Conservation (phyloP, 1,139 yeast species). For the Saccharomycopsis phalli region DNA sequence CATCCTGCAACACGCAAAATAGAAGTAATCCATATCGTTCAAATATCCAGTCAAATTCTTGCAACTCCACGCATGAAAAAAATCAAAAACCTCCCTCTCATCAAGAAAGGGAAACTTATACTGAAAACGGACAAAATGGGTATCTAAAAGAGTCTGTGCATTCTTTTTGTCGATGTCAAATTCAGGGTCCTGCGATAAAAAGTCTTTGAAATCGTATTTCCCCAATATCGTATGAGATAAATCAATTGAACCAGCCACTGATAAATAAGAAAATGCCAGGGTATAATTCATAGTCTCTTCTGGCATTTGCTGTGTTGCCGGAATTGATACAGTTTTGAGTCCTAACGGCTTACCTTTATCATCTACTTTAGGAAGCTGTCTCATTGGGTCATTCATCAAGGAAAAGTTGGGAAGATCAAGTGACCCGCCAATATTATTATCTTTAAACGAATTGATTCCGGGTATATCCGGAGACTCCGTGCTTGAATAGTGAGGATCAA, state of each 20-base stretch:
- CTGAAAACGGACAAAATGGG: conserved; percentile 42
- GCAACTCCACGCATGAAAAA: conserved; percentile 36
- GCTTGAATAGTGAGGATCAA: conserved; percentile 14
- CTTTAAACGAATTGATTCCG: neutral
- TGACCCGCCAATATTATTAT: neutral
- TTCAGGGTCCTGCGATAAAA: conserved; percentile 36
- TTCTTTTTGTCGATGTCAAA: conserved; percentile 37
- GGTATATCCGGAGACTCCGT: neutral
- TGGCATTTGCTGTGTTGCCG: neutral
- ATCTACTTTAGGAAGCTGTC: conserved; percentile 17
- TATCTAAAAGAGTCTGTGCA: conserved; percentile 38
- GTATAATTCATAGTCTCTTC: neutral
- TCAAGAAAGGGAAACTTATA: conserved; percentile 42
- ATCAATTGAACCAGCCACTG: conserved; percentile 29
- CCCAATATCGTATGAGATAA: conserved; percentile 33
- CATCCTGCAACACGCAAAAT: conserved; percentile 42
- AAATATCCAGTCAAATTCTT: conserved; percentile 27
- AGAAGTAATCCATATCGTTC: conserved; percentile 32
- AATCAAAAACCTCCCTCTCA: conserved; percentile 37
- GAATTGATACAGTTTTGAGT: neutral
- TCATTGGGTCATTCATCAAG: conserved; percentile 20
- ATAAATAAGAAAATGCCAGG: neutral
- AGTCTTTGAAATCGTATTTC: conserved; percentile 35
- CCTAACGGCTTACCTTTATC: conserved; percentile 5
- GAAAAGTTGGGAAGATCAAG: conserved; percentile 20